phyloP scores from a whole-genome alignment of 2,329 filamentous ascomycete species.

The Claviceps maximensis region DNA sequence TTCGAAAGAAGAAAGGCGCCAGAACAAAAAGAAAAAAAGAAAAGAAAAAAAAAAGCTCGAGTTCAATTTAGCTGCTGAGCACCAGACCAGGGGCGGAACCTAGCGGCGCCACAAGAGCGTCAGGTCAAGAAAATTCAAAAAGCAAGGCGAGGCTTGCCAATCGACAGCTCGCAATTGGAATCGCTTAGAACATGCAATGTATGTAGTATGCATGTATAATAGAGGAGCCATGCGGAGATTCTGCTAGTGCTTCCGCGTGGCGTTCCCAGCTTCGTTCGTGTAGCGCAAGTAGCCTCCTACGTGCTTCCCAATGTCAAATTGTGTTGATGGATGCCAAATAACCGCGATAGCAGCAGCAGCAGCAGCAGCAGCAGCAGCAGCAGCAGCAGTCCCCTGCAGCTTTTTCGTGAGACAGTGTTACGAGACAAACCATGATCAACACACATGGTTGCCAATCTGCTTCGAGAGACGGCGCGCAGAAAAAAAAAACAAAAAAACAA shows the following conservation, averaged over 20 bases:
- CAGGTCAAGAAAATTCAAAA: constrained; percentile 1
- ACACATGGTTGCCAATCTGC: background rate
- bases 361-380: background rate
- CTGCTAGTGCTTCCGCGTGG: constrained; percentile 3
- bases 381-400: too few species aligned
- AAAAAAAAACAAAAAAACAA: too few species aligned
- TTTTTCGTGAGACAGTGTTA: too few species aligned
- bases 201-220: too few species aligned
- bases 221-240: constrained; percentile 5
- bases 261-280: background rate
- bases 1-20: background rate
- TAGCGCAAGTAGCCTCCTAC: background rate
- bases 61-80: background rate
- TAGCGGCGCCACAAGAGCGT: constrained; percentile 1
- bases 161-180: constrained; percentile 1
- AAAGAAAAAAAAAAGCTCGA: background rate
- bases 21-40: background rate
- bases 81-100: constrained; percentile 3
- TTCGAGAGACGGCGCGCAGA: background rate
- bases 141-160: background rate
- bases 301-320: background rate
- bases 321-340: too few species aligned
- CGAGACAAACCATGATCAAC: too few species aligned
- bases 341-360: background rate
- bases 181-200: constrained; percentile 5